phyloP scores from a whole-genome alignment of 2,329 filamentous ascomycete species.

The Lecanicillium sp. region DNA sequence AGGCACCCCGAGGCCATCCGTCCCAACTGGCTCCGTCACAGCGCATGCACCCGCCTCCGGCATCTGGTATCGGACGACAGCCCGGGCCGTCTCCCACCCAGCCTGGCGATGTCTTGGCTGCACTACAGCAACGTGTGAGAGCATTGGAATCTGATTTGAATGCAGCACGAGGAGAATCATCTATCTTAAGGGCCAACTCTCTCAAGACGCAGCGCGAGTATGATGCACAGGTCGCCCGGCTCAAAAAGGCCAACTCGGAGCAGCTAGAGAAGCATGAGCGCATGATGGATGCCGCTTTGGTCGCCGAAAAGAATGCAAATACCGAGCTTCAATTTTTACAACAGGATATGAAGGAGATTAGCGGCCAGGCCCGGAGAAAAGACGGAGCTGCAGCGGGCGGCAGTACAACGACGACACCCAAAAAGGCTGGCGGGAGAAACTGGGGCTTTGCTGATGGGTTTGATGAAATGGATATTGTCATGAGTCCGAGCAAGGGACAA shows the following conservation, averaged over 20 bases:
- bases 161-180: constrained; percentile 61
- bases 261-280: constrained; percentile 55
- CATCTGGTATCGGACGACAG: constrained; percentile 32
- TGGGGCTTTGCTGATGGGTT: constrained; percentile 67
- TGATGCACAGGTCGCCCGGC: constrained; percentile 50
- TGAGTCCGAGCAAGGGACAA: constrained; percentile 44
- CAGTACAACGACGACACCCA: constrained; percentile 47
- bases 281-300: constrained; percentile 54
- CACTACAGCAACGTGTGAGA: constrained; percentile 43
- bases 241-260: constrained; percentile 57
- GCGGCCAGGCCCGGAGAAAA: constrained; percentile 38
- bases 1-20: too few relatives aligned
- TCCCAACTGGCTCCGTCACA: constrained; percentile 8
- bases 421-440: constrained; percentile 38
- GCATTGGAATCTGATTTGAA: constrained; percentile 48
- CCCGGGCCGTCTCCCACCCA: constrained; percentile 19
- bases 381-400: constrained; percentile 22
- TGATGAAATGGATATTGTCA: constrained; percentile 53
- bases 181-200: constrained; percentile 65
- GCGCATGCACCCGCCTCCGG: constrained; percentile 21
- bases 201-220: constrained; percentile 54
- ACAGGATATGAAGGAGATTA: constrained; percentile 59
- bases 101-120: constrained; percentile 29
- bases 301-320: constrained; percentile 54
- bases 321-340: constrained; percentile 67